These are phyloP conservation scores for Helichrysum umbraculigerum DNA, from an alignment of 129 eudicot genomes.

Conservation along the genomic window DNA sequence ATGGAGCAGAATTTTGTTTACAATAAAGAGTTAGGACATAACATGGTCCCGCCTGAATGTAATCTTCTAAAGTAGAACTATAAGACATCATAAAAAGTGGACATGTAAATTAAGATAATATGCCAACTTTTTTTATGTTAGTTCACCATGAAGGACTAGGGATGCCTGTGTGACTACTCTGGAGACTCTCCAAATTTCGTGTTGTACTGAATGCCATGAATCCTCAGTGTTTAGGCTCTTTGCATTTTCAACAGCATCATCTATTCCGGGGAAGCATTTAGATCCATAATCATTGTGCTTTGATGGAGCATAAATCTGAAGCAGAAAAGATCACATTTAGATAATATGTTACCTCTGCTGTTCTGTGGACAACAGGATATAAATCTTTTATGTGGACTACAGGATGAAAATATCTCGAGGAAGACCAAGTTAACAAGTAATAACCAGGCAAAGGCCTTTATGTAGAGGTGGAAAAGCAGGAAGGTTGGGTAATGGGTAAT, in stretches of 20 bases:
- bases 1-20: slow-evolving; percentile 7
- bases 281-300: slow-evolving; percentile 85
- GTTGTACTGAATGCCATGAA: slow-evolving; percentile 75
- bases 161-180: slow-evolving; percentile 77
- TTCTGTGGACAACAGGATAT: background rate
- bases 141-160: slow-evolving; percentile 60
- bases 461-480: background rate
- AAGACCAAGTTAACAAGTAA: background rate
- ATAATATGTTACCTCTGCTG: slow-evolving; percentile 17
- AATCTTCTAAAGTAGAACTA: background rate
- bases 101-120: background rate
- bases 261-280: slow-evolving; percentile 75
- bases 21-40: background rate
- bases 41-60: slow-evolving; percentile 5
- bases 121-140: slow-evolving; percentile 41
- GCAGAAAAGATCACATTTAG: slow-evolving; percentile 9
- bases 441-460: background rate
- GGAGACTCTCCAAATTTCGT: slow-evolving; percentile 85
- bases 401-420: background rate
- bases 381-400: background rate
- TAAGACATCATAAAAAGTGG: background rate
- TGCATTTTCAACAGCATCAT: slow-evolving; percentile 70
- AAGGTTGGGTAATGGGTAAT: background rate
- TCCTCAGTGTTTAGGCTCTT: slow-evolving; percentile 47
- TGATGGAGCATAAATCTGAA: slow-evolving; percentile 84